phyloP scores from a whole-genome alignment of 257 asterid species.

The Primulina tabacum region DNA sequence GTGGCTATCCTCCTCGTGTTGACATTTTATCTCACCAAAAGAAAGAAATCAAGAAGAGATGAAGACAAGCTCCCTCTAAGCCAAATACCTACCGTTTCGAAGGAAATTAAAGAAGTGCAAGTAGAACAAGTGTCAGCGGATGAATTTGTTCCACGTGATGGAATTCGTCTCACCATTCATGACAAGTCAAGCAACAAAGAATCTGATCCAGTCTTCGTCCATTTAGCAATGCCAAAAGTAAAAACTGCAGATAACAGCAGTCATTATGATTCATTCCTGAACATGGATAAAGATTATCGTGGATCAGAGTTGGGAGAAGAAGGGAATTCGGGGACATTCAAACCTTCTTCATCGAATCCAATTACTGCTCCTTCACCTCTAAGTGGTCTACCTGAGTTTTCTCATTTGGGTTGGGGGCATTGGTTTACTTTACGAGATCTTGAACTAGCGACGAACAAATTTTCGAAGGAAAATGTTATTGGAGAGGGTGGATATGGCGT shows the following conservation, averaged over 20 bases:
- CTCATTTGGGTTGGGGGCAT: conserved; percentile 41
- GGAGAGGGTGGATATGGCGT: conserved; percentile 40
- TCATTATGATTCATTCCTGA: conserved; percentile 44
- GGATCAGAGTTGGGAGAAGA: conserved; percentile 30
- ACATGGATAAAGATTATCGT: conserved; percentile 36
- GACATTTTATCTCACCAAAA: conserved; percentile 44
- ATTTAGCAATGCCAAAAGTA: conserved; percentile 37
- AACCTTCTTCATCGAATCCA: conserved; percentile 10
- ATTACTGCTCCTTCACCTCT: conserved; percentile 10
- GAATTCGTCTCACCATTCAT: conserved; percentile 42
- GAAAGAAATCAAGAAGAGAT: conserved; percentile 41
- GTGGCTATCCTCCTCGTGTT: conserved; percentile 41
- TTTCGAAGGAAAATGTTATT: conserved; percentile 30
- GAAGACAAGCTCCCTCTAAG: conserved; percentile 33
- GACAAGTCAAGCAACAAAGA: conserved; percentile 43
- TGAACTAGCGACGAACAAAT: conserved; percentile 31
- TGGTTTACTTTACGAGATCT: conserved; percentile 38
- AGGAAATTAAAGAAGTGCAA: conserved; percentile 52
- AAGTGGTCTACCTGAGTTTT: conserved; percentile 26
- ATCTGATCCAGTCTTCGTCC: conserved; percentile 43
- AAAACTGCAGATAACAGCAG: conserved; percentile 36
- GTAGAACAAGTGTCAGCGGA: conserved; percentile 46
- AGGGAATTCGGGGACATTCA: conserved; percentile 9
- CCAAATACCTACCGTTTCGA: conserved; percentile 46
- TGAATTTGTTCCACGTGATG: conserved; percentile 37